These are phyloP conservation scores for Aspergillaceae sp. DNA, from an alignment of 2,329 filamentous ascomycete genomes.

Conservation along the genomic window DNA sequence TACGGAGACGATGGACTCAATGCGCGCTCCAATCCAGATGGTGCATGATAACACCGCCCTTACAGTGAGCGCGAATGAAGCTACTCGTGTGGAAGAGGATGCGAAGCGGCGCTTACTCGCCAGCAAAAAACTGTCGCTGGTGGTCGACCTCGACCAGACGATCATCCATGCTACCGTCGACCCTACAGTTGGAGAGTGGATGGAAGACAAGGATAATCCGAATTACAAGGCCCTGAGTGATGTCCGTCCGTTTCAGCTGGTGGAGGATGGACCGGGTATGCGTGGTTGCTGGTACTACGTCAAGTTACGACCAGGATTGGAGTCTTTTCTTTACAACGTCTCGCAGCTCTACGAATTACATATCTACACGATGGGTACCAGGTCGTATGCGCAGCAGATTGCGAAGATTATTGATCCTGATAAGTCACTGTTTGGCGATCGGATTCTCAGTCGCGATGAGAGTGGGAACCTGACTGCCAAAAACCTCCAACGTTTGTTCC, in stretches of 20 bases:
- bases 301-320: constrained; percentile 83
- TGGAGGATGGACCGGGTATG: constrained; percentile 70
- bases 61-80: constrained; percentile 75
- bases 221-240: constrained; percentile 88
- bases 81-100: constrained; percentile 72
- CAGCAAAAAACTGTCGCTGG: constrained; percentile 77
- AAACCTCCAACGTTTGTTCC: constrained; percentile 82
- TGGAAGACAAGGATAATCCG: constrained; percentile 75
- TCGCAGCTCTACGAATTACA: constrained; percentile 84
- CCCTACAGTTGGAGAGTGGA: constrained; percentile 92
- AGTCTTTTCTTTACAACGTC: constrained; percentile 69
- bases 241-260: constrained; percentile 77
- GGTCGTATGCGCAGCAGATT: constrained; percentile 89
- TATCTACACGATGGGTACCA: constrained; percentile 98
- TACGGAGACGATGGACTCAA: constrained; percentile 66
- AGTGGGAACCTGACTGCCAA: constrained; percentile 90
- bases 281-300: constrained; percentile 93
- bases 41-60: constrained; percentile 83
- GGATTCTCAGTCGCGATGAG: constrained; percentile 93
- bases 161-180: constrained; percentile 98
- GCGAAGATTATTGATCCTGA: constrained; percentile 88
- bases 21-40: constrained; percentile 89
- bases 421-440: constrained; percentile 80
- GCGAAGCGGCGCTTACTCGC: constrained; percentile 73
- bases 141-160: constrained; percentile 95